These are phyloP conservation scores for Trypanosoma scelopori DNA, from an alignment of 208 protist species.

Conservation along the genomic window DNA sequence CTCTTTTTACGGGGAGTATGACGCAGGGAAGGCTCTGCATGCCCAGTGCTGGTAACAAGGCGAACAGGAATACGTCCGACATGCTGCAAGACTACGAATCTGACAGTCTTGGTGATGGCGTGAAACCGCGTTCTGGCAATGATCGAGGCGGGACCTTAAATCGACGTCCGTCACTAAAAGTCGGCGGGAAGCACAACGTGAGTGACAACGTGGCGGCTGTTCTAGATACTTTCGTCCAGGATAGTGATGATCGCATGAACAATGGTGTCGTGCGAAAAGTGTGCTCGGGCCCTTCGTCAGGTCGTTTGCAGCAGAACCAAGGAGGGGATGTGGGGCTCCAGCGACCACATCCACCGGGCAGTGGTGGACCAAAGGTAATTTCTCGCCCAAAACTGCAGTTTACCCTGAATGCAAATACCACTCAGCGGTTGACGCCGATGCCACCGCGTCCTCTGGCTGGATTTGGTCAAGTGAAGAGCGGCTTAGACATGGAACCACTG, in stretches of 20 bases:
- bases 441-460: conserved; percentile 1
- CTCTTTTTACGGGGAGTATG: conserved; percentile 19
- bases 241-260: neutral
- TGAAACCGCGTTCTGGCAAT: neutral
- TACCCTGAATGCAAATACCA: conserved; percentile 18
- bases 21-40: neutral
- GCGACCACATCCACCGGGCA: conserved; percentile 23
- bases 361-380: conserved; percentile 14
- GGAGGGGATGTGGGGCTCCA: neutral
- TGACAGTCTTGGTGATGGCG: neutral
- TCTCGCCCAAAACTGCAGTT: conserved; percentile 10
- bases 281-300: conserved; percentile 26
- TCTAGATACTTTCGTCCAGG: neutral
- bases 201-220: conserved; percentile 29
- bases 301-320: conserved; percentile 8
- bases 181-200: conserved; percentile 7
- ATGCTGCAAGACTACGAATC: neutral
- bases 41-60: neutral
- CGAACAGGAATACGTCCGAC: neutral
- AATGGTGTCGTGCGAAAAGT: conserved; percentile 16
- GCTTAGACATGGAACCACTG: neutral
- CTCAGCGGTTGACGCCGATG: conserved; percentile 5
- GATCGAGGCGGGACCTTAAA: neutral
- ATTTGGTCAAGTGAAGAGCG: neutral
- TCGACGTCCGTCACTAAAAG: neutral